Percentiles rank a stretch among this genome's conserved stretches.
phyloP scores from a whole-genome alignment of 2,329 filamentous ascomycete genomes.

The Coleophoma eucalyptorum region DNA sequence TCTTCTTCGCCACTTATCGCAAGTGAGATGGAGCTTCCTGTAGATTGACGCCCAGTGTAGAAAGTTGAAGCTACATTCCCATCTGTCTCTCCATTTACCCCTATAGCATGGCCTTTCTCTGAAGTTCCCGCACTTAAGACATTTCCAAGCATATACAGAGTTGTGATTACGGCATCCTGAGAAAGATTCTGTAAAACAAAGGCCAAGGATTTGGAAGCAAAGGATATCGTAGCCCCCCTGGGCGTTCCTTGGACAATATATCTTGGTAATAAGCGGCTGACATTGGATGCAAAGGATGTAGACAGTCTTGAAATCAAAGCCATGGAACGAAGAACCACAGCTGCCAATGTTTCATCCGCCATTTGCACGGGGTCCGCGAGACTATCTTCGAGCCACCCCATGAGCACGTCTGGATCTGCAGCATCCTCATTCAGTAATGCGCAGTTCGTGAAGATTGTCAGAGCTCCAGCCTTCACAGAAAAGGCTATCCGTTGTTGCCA shows the following conservation, averaged over 20 bases:
- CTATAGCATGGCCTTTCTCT: slow-evolving; percentile 35
- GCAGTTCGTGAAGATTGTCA: slow-evolving; percentile 85
- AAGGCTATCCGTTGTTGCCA: slow-evolving; percentile 86
- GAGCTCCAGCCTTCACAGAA: slow-evolving; percentile 76
- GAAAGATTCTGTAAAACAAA: slow-evolving; percentile 78
- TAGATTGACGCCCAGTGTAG: slow-evolving; percentile 53
- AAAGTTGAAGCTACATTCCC: slow-evolving; percentile 40
- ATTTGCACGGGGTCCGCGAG: slow-evolving; percentile 78
- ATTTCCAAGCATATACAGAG: slow-evolving; percentile 94
- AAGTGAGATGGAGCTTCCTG: slow-evolving; percentile 77
- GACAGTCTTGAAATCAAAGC: slow-evolving; percentile 76
- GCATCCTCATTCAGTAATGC: slow-evolving; percentile 76
- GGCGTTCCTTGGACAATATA: slow-evolving; percentile 85
- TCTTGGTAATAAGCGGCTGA: slow-evolving; percentile 76
- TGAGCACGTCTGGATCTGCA: slow-evolving; percentile 73
- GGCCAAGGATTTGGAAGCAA: slow-evolving; percentile 83
- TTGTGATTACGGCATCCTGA: slow-evolving; percentile 91
- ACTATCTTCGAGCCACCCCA: slow-evolving; percentile 82
- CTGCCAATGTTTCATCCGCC: slow-evolving; percentile 72
- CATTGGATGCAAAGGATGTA: slow-evolving; percentile 66
- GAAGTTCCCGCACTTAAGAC: slow-evolving; percentile 71
- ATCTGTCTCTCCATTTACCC: slow-evolving; percentile 46
- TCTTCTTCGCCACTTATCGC: slow-evolving; percentile 75
- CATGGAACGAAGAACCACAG: slow-evolving; percentile 75
- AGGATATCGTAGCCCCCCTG: slow-evolving; percentile 61